Conservation (phyloP, 306 rosid genomes). For the Lathyrus oleraceus region DNA sequence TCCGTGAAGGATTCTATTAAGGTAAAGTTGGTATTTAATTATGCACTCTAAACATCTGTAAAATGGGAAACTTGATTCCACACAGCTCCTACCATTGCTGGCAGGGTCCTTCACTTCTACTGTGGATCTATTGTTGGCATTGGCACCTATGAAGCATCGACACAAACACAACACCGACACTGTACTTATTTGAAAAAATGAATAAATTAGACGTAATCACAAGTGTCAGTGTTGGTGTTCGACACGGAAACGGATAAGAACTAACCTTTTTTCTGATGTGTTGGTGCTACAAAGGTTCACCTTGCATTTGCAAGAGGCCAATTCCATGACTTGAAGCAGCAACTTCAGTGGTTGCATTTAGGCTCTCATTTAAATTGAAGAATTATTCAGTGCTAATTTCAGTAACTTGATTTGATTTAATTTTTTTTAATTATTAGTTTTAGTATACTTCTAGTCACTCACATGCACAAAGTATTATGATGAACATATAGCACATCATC, state of each 20-base stretch:
- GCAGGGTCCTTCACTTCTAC: not conserved
- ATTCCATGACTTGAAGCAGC: not conserved
- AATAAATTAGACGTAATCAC: too few species aligned
- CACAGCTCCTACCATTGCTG: not conserved
- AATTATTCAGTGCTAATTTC: conserved; percentile 14
- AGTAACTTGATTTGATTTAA: not conserved
- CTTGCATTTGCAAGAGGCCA: conserved; percentile 10
- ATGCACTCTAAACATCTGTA: not conserved
- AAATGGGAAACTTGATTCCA: not conserved
- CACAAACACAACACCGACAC: too few species aligned
- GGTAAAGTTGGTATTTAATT: conserved; percentile 47
- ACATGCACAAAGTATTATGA: not conserved
- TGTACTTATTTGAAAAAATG: too few species aligned
- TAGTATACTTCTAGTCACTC: not conserved
- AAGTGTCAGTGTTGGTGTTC: too few species aligned
- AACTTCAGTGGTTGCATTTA: not conserved
- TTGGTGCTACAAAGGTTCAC: too few species aligned
- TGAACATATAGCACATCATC: not conserved
- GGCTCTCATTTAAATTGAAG: conserved; percentile 1
- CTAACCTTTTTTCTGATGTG: too few species aligned
- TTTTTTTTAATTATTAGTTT: not conserved
- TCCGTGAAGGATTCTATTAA: conserved; percentile 85
- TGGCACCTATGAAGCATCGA: not conserved
- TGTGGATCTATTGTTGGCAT: not conserved
- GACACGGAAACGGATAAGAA: too few species aligned